Base-by-base conservation (phyloP, 1,284 basidiomycete genomes). In the Cryptococcus sp. region DNA sequence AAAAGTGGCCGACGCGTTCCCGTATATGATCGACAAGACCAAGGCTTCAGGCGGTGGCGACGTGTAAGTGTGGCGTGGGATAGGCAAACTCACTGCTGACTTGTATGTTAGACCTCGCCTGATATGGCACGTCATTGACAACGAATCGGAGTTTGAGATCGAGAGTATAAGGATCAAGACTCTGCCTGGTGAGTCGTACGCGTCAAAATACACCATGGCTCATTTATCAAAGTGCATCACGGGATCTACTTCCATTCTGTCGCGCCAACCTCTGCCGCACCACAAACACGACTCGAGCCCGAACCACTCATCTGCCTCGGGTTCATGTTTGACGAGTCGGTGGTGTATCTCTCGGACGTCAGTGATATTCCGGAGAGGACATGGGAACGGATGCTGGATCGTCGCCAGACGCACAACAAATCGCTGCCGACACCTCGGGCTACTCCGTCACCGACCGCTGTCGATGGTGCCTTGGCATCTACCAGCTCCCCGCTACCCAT, bases 41-140 rank as follows among this genome's bases (percentile, higher is more conserved):
- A 69, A 77, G 59, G 79, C 78, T 1, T 77, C 72, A 38, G 80
- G 80, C n/a, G 80, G 80, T 15, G 79, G 79, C 8, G 78, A 80
- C 57, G 72, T 81, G 64, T 73, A 54, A 66, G 70, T 68, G 31
- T 13, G 31, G 31, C 8, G 31, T 13, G 15, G 27, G 10, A 15
- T 25, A 6, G 8, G 38, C 38, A 31, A 17, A 35, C 48, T 54
- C 39, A 35, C 35, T 10, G 17, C 38, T 16, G 38, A 22, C 8
- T 27, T n/a, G 40, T 44, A 17, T 40, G 5, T 20, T 44, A 72
- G 71, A 4, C 75, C 75, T 1, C 59, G 64, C 17, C 59, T 80
- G 39, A 54, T 61, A 27, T 78, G 67, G 59, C 62, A 68, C 31
- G 61, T 75, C 23, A 71, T 79, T 41, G 69, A 73, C 19, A 72